These are phyloP conservation scores for Colletotrichum tropicale DNA, from an alignment of 2,329 filamentous ascomycete genomes.

Conservation along the genomic window DNA sequence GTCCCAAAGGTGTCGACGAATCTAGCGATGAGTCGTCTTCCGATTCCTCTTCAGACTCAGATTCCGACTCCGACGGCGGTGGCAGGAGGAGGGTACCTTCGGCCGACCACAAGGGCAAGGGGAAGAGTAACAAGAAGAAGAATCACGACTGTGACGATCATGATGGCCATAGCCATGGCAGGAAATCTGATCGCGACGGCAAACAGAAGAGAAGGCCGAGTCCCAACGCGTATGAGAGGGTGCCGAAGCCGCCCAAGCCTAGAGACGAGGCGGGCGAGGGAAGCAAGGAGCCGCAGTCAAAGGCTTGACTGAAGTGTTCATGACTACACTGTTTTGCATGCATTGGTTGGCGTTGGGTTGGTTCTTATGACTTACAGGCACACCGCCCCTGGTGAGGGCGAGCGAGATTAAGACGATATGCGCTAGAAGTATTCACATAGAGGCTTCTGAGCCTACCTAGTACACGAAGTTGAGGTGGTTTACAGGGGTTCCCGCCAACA, in stretches of 20 bases:
- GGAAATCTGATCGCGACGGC: constrained; percentile 30
- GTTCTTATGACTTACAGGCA: not conserved
- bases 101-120: constrained; percentile 45
- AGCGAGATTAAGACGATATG: not conserved
- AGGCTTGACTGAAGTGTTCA: not conserved
- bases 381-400: not conserved
- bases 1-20: constrained; percentile 80
- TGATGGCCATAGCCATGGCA: constrained; percentile 35
- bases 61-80: constrained; percentile 51
- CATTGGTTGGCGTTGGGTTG: constrained; percentile 6
- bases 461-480: not conserved
- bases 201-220: constrained; percentile 59
- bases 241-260: constrained; percentile 54
- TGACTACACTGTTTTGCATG: not conserved
- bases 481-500: not conserved
- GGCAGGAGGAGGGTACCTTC: constrained; percentile 11
- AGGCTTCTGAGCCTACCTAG: not conserved
- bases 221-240: constrained; percentile 83
- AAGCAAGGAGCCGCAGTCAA: constrained; percentile 17
- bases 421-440: not conserved
- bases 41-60: constrained; percentile 58
- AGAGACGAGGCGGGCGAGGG: constrained; percentile 28
- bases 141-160: constrained; percentile 38
- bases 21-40: constrained; percentile 73
- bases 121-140: constrained; percentile 32